A percentile compares a stretch with the other conserved stretches of the same genome.
Conservation (phyloP, 176 grass and related monocot genomes). For the Echinochloa phyllopogon region DNA sequence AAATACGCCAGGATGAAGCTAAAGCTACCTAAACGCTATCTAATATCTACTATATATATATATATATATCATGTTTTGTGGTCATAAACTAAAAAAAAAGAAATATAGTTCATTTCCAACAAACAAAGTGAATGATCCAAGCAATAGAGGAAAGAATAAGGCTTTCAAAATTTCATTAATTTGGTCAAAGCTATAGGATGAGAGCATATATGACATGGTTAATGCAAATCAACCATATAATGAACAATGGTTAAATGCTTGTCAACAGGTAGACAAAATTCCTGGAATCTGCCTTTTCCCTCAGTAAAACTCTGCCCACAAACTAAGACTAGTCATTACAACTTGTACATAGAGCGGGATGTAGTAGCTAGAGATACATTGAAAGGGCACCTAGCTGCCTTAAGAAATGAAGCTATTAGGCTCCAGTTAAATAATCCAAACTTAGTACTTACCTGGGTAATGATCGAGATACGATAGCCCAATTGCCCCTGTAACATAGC, state of each 20-base stretch:
- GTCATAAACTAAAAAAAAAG: background rate
- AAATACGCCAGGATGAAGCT: background rate
- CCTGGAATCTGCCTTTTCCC: background rate
- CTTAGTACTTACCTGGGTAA: constrained; percentile 53
- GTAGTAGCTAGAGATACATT: background rate
- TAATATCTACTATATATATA: background rate
- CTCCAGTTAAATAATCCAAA: background rate
- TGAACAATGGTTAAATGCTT: constrained; percentile 2
- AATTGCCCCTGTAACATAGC: constrained; percentile 43
- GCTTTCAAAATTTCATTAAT: background rate
- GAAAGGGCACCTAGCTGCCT: background rate
- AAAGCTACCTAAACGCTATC: background rate
- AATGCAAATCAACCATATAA: background rate
- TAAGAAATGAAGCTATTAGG: too few species aligned
- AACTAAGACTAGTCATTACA: background rate
- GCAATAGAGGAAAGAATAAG: background rate
- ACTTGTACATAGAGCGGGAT: background rate
- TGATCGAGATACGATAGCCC: constrained; percentile 68
- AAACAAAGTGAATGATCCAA: background rate
- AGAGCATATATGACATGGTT: background rate
- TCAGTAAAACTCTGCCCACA: background rate
- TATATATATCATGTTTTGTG: background rate
- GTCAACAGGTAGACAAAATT: background rate
- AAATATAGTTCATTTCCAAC: background rate
- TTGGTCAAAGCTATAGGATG: background rate